A percentile compares a stretch with the other conserved stretches of the same genome.
Evolutionary conservation across 495 filamentous ascomycete species (phyloP).

Genomic region (Penicillium mononematosum): DNA sequence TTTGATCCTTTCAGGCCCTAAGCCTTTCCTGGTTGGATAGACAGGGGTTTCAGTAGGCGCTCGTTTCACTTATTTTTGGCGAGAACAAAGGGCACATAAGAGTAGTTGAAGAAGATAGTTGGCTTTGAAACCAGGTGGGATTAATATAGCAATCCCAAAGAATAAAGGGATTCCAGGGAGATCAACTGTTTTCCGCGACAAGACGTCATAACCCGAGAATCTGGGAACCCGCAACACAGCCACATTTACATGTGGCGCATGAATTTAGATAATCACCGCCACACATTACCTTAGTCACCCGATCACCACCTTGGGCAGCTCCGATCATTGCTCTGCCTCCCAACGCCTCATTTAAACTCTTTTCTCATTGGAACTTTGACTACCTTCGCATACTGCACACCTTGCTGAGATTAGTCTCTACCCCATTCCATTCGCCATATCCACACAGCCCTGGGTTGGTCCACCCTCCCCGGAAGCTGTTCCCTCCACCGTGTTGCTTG

Average conservation of each 20-base stretch:
- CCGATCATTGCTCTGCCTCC: conserved; percentile 13
- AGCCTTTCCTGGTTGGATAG: conserved; percentile 10
- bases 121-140: conserved; percentile 1
- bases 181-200: conserved; percentile 7
- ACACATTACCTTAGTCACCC: conserved; percentile 21
- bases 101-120: background rate
- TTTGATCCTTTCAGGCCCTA: conserved; percentile 6
- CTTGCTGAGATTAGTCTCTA: background rate
- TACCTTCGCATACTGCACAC: background rate
- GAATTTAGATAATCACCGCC: conserved; percentile 9
- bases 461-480: conserved; percentile 35
- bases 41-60: conserved; percentile 21
- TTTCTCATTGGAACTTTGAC: conserved; percentile 3
- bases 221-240: conserved; percentile 14
- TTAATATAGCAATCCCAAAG: conserved; percentile 11
- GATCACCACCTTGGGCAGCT: conserved; percentile 23
- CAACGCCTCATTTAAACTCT: conserved; percentile 13
- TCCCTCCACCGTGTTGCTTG: conserved; percentile 22
- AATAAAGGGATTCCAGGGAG: conserved; percentile 3
- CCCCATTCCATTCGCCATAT: background rate
- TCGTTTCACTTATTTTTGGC: conserved; percentile 2
- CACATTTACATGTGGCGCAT: conserved; percentile 11
- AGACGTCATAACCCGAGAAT: conserved; percentile 19
- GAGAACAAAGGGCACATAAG: background rate
- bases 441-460: conserved; percentile 31